Base-by-base conservation (phyloP, 768 basidiomycete species). In the Lactifluus pinguis region DNA sequence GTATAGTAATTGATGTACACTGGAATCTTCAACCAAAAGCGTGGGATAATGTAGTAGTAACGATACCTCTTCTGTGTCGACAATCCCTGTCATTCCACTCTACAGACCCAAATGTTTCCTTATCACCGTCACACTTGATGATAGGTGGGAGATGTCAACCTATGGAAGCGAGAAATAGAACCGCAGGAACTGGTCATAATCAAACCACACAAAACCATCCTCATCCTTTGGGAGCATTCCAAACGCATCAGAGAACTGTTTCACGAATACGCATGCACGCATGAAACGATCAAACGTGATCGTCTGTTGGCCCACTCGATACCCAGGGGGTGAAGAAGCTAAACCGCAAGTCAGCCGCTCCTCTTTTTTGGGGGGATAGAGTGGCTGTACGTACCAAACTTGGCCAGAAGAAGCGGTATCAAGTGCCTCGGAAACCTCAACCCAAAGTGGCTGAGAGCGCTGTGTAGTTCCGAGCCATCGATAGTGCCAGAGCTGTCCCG, bases 271-370 rank as follows among this genome's bases (percentile, higher is more conserved):
- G 65, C 90, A 92, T 25, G 87, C 88, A 56, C 90, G 82, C 25
- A 92, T 84, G 76, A 92, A 92, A 60, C 89, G 85, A 71, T 92
- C 91, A 69, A 92, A 92, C 3, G 84, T 80, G 74, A 92, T 89
- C 0, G 87, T 87, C 2, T 77, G 75, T n/a, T 68, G 13, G 15
- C 44, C 70, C 4, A 66, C 74, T 2, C 72, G 71, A 36, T 68
- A 58, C 19, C 52, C 54, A 6, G 62, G 52, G 6, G 64, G 49
- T 6, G 70, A 71, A 21, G 76, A 64, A 39, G 76, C 70, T 32
- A 77, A 77, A 3, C 14, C 3, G 41, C 25, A 25, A 25, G 25
- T 25, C 25, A 25, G 25, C 1, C 25, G 25, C 25, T 25, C 25
- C 25, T 25, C 25, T 25, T 25, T 25, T 25, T 25, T 25, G 34